A percentile compares a stretch with the other conserved stretches of the same genome.
These are phyloP conservation scores for Lactarius akahatsu DNA, from an alignment of 768 basidiomycete genomes.

Conservation along the genomic window DNA sequence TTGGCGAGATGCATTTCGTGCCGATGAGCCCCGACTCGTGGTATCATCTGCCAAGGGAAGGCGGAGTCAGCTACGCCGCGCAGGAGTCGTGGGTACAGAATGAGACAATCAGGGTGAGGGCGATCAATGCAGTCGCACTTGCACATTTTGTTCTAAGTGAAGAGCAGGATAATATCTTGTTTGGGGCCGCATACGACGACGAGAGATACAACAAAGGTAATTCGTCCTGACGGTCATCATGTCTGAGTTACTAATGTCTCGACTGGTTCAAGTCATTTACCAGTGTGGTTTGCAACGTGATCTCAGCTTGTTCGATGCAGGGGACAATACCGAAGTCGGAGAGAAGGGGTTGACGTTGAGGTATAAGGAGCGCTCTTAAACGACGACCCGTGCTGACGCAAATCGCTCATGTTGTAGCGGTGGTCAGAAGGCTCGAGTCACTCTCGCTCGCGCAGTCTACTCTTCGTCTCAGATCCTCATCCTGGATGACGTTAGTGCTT, in stretches of 20 bases:
- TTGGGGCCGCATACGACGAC: too few species aligned
- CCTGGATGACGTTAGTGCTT: constrained; percentile 53
- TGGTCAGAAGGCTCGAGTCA: constrained; percentile 59
- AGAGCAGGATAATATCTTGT: constrained; percentile 49
- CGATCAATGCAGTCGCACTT: neutral
- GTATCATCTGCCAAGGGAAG: constrained; percentile 65
- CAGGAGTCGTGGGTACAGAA: constrained; percentile 88
- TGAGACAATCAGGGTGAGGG: constrained; percentile 61
- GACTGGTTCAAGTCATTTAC: constrained; percentile 24
- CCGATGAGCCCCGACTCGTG: constrained; percentile 53
- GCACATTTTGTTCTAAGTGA: neutral
- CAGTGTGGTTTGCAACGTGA: constrained; percentile 40
- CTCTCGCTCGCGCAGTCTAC: constrained; percentile 59
- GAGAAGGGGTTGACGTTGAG: constrained; percentile 55
- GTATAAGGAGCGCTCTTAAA: too few species aligned
- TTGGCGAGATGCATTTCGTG: constrained; percentile 68
- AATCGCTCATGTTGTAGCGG: constrained; percentile 36
- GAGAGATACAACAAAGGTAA: too few species aligned
- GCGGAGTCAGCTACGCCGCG: constrained; percentile 75
- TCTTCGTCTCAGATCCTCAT: constrained; percentile 39
- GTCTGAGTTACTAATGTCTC: too few species aligned
- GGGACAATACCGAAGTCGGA: constrained; percentile 54
- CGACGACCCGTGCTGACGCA: too few species aligned
- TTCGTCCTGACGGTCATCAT: too few species aligned
- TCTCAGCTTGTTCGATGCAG: constrained; percentile 47